Percentiles rank a stretch among this genome's conserved stretches.
These are phyloP conservation scores for Termitomyces eurrhizus DNA, from an alignment of 768 basidiomycete genomes.

Conservation along the genomic window DNA sequence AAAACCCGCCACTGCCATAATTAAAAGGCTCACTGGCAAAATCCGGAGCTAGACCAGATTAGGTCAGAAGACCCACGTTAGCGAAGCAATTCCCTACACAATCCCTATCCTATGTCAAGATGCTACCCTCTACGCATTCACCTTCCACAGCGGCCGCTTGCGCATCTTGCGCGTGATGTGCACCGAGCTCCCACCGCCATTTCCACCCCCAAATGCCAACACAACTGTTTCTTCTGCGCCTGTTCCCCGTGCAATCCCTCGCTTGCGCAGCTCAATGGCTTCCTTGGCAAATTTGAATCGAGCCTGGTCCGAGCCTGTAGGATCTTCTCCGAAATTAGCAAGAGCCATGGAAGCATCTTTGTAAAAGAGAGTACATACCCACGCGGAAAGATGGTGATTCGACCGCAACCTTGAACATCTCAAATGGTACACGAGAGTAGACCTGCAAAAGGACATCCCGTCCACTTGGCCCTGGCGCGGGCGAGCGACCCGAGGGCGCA, in stretches of 20 bases:
- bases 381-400: slow-evolving; percentile 79
- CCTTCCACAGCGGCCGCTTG: slow-evolving; percentile 78
- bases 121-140: slow-evolving; percentile 57
- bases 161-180: slow-evolving; percentile 86
- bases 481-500: slow-evolving; percentile 32
- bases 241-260: slow-evolving; percentile 63
- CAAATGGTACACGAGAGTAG: slow-evolving; percentile 80
- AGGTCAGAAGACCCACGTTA: slow-evolving; percentile 25
- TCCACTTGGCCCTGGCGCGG: slow-evolving; percentile 41
- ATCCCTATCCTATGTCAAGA: slow-evolving; percentile 6
- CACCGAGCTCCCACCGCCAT: slow-evolving; percentile 67
- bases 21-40: slow-evolving; percentile 34
- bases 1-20: slow-evolving; percentile 32
- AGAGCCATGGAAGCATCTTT: slow-evolving; percentile 3
- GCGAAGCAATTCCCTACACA: slow-evolving; percentile 15
- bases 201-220: slow-evolving; percentile 77
- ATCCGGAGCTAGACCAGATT: slow-evolving; percentile 27
- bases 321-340: slow-evolving; percentile 20
- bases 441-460: slow-evolving; percentile 71
- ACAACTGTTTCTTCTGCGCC: slow-evolving; percentile 90
- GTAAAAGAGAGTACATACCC: slow-evolving; percentile 39
- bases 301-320: slow-evolving; percentile 73
- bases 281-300: slow-evolving; percentile 93
- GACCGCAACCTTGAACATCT: slow-evolving; percentile 79
- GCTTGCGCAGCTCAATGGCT: slow-evolving; percentile 79